Conservation (phyloP, 176 grass and related monocot species). For the Carex cristatella region DNA sequence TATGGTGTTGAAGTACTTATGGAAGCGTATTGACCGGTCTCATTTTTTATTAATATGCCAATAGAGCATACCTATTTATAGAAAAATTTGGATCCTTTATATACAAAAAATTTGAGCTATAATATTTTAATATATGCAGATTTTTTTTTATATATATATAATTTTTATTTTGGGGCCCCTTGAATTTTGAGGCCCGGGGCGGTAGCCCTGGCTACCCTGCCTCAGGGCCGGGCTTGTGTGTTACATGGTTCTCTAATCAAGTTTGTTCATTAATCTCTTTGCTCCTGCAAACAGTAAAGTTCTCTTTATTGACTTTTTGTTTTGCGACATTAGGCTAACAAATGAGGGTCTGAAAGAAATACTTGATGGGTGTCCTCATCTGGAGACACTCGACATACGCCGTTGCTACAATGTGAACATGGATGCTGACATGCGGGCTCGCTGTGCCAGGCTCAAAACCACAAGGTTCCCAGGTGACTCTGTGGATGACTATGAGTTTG, state of each 20-base stretch:
- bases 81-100: too few relatives aligned
- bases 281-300: not conserved
- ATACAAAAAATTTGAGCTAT: too few relatives aligned
- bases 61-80: too few relatives aligned
- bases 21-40: too few relatives aligned
- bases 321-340: not conserved
- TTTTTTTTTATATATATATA: too few relatives aligned
- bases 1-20: too few relatives aligned
- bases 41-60: too few relatives aligned
- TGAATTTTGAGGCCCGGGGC: too few relatives aligned
- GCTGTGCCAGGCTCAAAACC: conserved; percentile 21
- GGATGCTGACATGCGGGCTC: conserved; percentile 13
- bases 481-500: conserved; percentile 11
- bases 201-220: too few relatives aligned
- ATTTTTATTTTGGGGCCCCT: too few relatives aligned
- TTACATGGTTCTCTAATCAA: not conserved
- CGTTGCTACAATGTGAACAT: conserved; percentile 24
- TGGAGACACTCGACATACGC: conserved; percentile 31
- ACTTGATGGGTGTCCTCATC: conserved; percentile 30
- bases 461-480: conserved; percentile 11
- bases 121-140: too few relatives aligned
- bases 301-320: not conserved
- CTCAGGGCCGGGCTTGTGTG: too few relatives aligned
- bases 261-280: not conserved
- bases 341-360: conserved; percentile 30